These are phyloP conservation scores for Cucurbita pepo DNA, from an alignment of 306 rosid genomes.

Conservation along the genomic window DNA sequence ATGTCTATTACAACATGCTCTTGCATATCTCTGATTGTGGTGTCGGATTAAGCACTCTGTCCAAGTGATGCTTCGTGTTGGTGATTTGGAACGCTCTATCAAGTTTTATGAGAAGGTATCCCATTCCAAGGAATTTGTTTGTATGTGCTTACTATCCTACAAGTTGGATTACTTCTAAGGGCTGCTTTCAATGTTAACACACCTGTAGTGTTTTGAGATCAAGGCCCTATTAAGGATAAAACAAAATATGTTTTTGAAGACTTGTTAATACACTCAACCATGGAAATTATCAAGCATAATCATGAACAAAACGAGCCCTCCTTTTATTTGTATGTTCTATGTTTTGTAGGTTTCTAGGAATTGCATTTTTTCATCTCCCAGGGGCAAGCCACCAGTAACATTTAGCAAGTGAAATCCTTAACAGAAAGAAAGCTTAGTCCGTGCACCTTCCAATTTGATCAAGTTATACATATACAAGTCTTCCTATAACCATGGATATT, in stretches of 20 bases:
- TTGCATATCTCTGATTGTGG: no score
- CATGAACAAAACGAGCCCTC: not conserved
- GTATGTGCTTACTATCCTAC: not conserved
- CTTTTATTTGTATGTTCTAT: not conserved
- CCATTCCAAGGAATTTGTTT: not conserved
- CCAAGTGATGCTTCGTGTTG: constrained; percentile 96
- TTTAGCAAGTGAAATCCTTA: not conserved
- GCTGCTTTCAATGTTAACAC: not conserved
- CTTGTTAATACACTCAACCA: no score
- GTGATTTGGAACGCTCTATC: constrained; percentile 71
- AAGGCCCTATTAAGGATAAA: not conserved
- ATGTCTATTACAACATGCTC: no score
- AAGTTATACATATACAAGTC: not conserved
- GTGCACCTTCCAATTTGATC: not conserved
- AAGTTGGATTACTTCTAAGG: not conserved
- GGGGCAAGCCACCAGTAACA: not conserved
- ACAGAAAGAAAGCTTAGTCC: not conserved
- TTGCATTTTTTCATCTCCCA: not conserved
- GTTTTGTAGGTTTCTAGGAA: not conserved
- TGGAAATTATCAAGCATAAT: no score
- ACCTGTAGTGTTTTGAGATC: not conserved
- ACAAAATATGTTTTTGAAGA: no score
- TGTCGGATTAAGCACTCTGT: constrained; percentile 23
- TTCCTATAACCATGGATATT: not conserved
- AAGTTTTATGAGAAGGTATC: constrained; percentile 88